Evolutionary conservation across 148 eudicot species (phyloP).

Genomic region (Rhododendron molle): DNA sequence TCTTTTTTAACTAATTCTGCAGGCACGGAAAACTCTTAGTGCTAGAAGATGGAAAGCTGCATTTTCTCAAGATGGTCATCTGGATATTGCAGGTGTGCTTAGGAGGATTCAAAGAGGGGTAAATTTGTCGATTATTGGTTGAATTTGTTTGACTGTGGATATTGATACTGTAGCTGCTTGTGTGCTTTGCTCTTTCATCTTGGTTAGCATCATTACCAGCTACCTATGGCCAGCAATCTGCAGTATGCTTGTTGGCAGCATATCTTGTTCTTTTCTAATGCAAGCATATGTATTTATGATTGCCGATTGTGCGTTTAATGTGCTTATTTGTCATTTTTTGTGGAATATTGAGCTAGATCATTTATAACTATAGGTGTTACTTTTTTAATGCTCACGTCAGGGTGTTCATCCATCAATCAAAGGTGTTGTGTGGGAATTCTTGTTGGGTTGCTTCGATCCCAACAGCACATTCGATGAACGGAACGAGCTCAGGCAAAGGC

Average conservation of each 20-base stretch:
- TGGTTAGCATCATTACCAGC: background rate
- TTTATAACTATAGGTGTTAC: background rate
- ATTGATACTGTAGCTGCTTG: background rate
- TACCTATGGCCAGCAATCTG: background rate
- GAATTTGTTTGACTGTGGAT: background rate
- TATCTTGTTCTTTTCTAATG: background rate
- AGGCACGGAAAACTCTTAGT: constrained; percentile 90
- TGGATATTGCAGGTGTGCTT: constrained; percentile 81
- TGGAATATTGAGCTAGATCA: background rate
- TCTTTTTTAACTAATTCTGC: constrained; percentile 12
- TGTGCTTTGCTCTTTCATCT: background rate
- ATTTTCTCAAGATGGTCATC: constrained; percentile 66
- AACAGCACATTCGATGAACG: constrained; percentile 79
- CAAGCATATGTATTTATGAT: background rate
- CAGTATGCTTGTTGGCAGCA: background rate
- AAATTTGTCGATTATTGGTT: constrained; percentile 15
- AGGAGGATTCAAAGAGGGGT: constrained; percentile 93
- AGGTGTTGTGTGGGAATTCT: constrained; percentile 91
- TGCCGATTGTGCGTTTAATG: background rate
- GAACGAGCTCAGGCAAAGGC: constrained; percentile 56
- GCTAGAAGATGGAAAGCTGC: constrained; percentile 90
- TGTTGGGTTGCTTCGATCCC: constrained; percentile 93
- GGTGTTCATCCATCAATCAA: constrained; percentile 91
- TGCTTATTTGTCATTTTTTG: background rate
- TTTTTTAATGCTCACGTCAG: constrained; percentile 31